Percentiles rank a stretch among this genome's conserved stretches.
These are phyloP conservation scores for Brassica balearica DNA, from an alignment of 441 rosid genomes.

Conservation along the genomic window DNA sequence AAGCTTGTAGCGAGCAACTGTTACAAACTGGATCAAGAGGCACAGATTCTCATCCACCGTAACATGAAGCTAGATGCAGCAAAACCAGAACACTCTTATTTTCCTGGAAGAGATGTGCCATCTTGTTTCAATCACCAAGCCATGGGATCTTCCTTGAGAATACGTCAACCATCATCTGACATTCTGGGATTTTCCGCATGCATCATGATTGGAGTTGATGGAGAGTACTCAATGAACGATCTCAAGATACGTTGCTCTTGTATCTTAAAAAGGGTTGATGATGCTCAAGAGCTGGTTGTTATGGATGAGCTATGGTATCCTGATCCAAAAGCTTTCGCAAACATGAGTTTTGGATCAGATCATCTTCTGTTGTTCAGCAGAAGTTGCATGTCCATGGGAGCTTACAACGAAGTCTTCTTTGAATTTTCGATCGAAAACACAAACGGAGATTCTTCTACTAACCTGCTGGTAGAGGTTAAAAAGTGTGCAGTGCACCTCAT, in stretches of 20 bases:
- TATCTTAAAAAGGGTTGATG: constrained; percentile 14
- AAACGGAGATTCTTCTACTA: constrained; percentile 29
- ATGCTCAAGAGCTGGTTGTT: constrained; percentile 22
- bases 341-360: constrained; percentile 36
- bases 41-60: constrained; percentile 32
- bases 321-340: constrained; percentile 35
- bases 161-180: constrained; percentile 18
- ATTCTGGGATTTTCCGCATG: constrained; percentile 38
- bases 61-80: constrained; percentile 34
- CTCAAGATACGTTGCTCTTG: constrained; percentile 35
- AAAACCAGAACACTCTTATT: constrained; percentile 36
- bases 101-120: constrained; percentile 42
- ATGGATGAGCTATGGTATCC: constrained; percentile 44
- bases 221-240: constrained; percentile 31
- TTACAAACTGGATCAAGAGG: constrained; percentile 39
- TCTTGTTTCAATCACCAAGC: constrained; percentile 35
- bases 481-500: constrained; percentile 42
- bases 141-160: constrained; percentile 33
- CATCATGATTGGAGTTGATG: constrained; percentile 37
- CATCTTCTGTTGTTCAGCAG: constrained; percentile 46
- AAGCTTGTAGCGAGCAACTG: constrained; percentile 45
- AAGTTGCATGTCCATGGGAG: constrained; percentile 33
- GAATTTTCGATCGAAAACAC: constrained; percentile 32
- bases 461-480: constrained; percentile 27
- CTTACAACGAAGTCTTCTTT: constrained; percentile 26